Percentiles rank a stretch among this genome's conserved stretches.
phyloP scores from a whole-genome alignment of 1,284 basidiomycete species.

The Ceratobasidium theobromae region DNA sequence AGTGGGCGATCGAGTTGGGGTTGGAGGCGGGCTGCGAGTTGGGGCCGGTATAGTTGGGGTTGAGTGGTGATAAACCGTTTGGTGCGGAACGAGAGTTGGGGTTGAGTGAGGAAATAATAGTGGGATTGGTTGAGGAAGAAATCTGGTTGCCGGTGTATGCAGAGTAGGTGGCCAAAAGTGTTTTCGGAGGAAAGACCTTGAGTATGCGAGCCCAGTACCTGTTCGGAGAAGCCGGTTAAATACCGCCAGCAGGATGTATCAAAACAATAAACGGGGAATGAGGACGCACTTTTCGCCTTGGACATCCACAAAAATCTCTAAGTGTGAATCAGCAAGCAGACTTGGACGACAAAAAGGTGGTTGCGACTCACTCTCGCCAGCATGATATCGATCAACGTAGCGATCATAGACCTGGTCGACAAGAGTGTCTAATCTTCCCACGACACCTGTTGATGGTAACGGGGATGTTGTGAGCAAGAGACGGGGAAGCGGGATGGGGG shows the following conservation, averaged over 20 bases:
- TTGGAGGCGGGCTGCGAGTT: neutral
- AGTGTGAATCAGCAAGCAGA: conserved; percentile 37
- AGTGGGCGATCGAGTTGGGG: neutral
- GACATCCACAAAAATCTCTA: conserved; percentile 82
- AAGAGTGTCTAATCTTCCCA: conserved; percentile 91
- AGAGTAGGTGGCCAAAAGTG: conserved; percentile 42
- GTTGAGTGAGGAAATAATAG: neutral
- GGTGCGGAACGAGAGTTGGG: conserved; percentile 22
- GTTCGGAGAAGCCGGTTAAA: conserved; percentile 32
- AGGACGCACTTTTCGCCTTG: conserved; percentile 78
- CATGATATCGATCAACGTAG: conserved; percentile 93
- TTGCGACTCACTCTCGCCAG: conserved; percentile 74
- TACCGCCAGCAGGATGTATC: conserved; percentile 63
- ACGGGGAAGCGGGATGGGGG: conserved; percentile 35
- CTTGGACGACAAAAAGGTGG: neutral
- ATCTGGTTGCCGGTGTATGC: conserved; percentile 8
- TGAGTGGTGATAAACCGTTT: conserved; percentile 38
- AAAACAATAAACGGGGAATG: conserved; percentile 58
- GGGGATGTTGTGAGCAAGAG: neutral
- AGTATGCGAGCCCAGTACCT: conserved; percentile 79
- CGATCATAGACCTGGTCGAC: conserved; percentile 94
- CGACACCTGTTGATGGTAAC: conserved; percentile 78
- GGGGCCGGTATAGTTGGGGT: conserved; percentile 8
- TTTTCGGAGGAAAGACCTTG: conserved; percentile 70
- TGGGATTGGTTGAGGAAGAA: conserved; percentile 32